These are phyloP conservation scores for Brasenia schreberi DNA, from an alignment of 164 flowering plant species.

Conservation along the genomic window DNA sequence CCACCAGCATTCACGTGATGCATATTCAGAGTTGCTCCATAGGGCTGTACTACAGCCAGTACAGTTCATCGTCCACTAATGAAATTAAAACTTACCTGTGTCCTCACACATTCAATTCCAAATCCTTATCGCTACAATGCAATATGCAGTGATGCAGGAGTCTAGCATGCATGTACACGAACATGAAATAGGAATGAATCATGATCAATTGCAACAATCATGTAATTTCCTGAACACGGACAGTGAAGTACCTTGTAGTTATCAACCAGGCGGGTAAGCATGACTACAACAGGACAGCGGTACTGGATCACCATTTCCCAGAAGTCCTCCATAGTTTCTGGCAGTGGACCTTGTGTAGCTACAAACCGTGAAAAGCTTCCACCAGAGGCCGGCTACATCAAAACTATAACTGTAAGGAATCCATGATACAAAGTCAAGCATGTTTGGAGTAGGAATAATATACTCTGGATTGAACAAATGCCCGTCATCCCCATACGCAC, in stretches of 20 bases:
- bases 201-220: too few species aligned
- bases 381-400: conserved; percentile 38
- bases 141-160: too few species aligned
- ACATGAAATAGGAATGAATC: too few species aligned
- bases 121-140: too few species aligned
- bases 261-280: conserved; percentile 89
- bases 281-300: conserved; percentile 74
- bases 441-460: background rate
- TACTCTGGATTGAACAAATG: background rate
- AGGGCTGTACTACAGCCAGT: too few species aligned
- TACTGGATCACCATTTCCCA: conserved; percentile 93
- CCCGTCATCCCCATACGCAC: conserved; percentile 13
- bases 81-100: too few species aligned
- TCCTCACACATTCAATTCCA: too few species aligned
- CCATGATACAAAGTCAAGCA: background rate
- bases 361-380: conserved; percentile 57
- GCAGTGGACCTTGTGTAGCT: conserved; percentile 99
- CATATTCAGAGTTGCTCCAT: too few species aligned
- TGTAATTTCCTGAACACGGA: background rate
- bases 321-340: conserved; percentile 81
- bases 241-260: conserved; percentile 44
- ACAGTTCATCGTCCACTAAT: too few species aligned
- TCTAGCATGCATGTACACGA: too few species aligned
- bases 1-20: too few species aligned
- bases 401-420: background rate